A percentile compares a stretch with the other conserved stretches of the same genome.
These are phyloP conservation scores for Ceratobasidium sp. DNA, from an alignment of 1,284 basidiomycete species.

Conservation along the genomic window DNA sequence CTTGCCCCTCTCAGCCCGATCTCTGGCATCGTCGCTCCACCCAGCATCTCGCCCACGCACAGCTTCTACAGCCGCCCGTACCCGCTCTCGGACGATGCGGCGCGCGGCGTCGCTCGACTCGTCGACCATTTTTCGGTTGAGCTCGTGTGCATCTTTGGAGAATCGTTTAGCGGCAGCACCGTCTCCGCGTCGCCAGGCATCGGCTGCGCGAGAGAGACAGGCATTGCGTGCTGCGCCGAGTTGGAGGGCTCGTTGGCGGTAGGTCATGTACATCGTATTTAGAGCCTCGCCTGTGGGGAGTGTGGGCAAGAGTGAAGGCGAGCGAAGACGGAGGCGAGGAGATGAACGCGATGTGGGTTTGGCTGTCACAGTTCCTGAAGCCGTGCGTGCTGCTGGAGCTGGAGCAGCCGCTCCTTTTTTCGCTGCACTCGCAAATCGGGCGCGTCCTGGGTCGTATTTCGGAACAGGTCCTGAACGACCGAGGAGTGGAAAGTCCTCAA, in stretches of 20 bases:
- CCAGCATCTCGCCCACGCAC: constrained; percentile 72
- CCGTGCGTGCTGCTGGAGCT: background rate
- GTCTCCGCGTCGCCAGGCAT: constrained; percentile 93
- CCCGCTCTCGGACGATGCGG: constrained; percentile 83
- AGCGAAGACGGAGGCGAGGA: constrained; percentile 81
- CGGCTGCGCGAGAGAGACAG: constrained; percentile 93
- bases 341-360: constrained; percentile 78
- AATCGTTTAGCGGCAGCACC: constrained; percentile 95
- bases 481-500: constrained; percentile 92
- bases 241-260: constrained; percentile 86
- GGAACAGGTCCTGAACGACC: constrained; percentile 18
- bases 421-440: constrained; percentile 84
- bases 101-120: constrained; percentile 85
- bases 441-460: constrained; percentile 75
- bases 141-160: constrained; percentile 89
- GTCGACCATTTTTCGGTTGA: constrained; percentile 87
- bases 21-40: constrained; percentile 87
- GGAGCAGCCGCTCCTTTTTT: constrained; percentile 63
- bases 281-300: constrained; percentile 83
- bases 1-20: constrained; percentile 79
- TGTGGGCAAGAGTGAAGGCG: constrained; percentile 87
- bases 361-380: constrained; percentile 55
- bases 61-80: constrained; percentile 77
- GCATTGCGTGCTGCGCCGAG: constrained; percentile 94
- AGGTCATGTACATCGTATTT: constrained; percentile 85